Evolutionary conservation across 2,329 filamentous ascomycete genomes (phyloP), one percentile per base, ranked within the genome.

Genomic region (Trematosphaeria pertusa): DNA sequence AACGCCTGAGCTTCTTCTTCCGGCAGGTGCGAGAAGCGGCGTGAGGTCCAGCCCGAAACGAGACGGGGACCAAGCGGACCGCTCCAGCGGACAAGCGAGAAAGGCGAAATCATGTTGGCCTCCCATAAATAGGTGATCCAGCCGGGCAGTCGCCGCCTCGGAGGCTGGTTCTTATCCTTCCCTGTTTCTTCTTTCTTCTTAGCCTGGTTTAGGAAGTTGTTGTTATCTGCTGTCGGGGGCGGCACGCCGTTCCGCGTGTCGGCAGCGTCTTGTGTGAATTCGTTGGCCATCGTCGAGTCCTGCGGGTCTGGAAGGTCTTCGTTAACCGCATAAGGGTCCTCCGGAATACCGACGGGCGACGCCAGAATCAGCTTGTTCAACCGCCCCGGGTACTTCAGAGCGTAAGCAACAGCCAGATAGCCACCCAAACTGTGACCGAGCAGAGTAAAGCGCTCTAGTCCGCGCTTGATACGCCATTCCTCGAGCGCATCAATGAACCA

Each of bases 401-500:
- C 92, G 68, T 99, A 99, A 15, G 91, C 92, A 0, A 96, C 88
- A 4, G 93, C 91, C 69, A 99, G 87, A 68, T 99, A 99, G 5
- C 94, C 94, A 44, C 94, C 94, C 36, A 99, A 79, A 35, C 89
- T 96, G 75, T 99, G 94, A 1, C 93, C 94, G 6, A 97, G 80
- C 3, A 99, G 80, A 0, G 94, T 99, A 67, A 99, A 97, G 55
- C 88, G 87, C 38, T 99, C 91, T 38, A 99, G 89, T 31, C 93
- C 92, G 54, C 87, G 86, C 67, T 90, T 84, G 59, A 90, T 82
- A 46, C 94, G 86, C 94, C 94, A 99, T 72, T 99, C 94, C 69
- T 99, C 94, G 5, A 99, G 79, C 2, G 93, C 89, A 71, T 99
- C 94, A 45, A 99, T 84, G 64, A 99, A 99, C 90, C 91, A 99